A percentile compares a stretch with the other conserved stretches of the same genome.
Evolutionary conservation across 2,329 filamentous ascomycete species (phyloP).

Genomic region (Xylariaceae sp.): DNA sequence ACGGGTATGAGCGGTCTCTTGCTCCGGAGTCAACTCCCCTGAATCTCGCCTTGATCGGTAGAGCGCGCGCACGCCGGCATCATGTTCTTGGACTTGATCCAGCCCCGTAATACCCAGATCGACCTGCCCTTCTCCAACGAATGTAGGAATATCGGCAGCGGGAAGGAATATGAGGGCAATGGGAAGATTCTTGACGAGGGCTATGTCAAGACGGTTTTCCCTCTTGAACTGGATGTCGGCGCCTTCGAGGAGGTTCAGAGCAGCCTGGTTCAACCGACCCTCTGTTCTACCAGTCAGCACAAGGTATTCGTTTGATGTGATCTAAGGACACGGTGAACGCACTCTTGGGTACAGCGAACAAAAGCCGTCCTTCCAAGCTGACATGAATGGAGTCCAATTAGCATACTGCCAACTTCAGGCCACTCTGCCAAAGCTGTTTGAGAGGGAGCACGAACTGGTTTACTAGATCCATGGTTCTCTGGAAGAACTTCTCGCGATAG

Average conservation of each 20-base stretch:
- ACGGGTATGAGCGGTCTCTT: conserved; percentile 43
- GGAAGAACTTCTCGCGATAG: neutral
- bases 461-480: conserved; percentile 47
- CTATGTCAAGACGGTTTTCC: conserved; percentile 93
- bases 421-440: neutral
- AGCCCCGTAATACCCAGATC: conserved; percentile 92
- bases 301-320: conserved; percentile 20
- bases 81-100: conserved; percentile 90
- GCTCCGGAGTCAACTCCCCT: conserved; percentile 40
- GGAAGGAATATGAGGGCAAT: conserved; percentile 96
- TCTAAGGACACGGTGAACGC: conserved; percentile 39
- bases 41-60: conserved; percentile 48
- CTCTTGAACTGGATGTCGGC: conserved; percentile 96
- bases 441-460: conserved; percentile 44
- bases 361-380: conserved; percentile 85
- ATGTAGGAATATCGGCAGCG: conserved; percentile 94
- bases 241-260: conserved; percentile 85
- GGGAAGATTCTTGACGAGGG: conserved; percentile 92
- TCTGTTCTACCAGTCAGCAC: conserved; percentile 49
- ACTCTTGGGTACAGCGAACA: conserved; percentile 99
- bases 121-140: conserved; percentile 90
- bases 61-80: conserved; percentile 55
- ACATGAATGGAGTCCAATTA: conserved; percentile 32
- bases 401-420: conserved; percentile 24
- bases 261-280: conserved; percentile 84